Base-by-base conservation (phyloP, 169 alveolate species). In the Cryptosporidium bovis region DNA sequence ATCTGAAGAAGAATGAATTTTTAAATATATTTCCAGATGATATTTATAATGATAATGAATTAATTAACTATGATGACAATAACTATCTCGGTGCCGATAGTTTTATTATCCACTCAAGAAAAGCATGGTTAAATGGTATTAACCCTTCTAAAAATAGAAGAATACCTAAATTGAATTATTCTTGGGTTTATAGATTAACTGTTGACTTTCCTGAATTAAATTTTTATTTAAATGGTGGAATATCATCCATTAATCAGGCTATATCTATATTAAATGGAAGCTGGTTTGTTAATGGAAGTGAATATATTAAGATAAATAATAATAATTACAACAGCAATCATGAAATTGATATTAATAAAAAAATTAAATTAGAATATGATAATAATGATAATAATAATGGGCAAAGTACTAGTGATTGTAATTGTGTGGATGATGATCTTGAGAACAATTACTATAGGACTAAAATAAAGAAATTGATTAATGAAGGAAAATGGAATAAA, bases 91-190 rank as follows among this genome's bases (percentile, higher is more conserved):
- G 98, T 1, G 96, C 98, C 51, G 62, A 90, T 13, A 94, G 94
- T 83, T 97, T 96, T 93, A 95, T 97, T 20, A 95, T 97, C 15
- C 99, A 97, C 82, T 97, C 99, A 16, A 90, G 99, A 44, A 97
- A 97, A 91, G 98, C 99, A 20, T 82, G 82, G 71, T 84, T 92
- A 16, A 71, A 90, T 90, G 99, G 99, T 7, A 91, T 97, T 51
- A 94, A 93, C 51, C 98, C 99, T 10, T 93, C 93, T 65, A 93
- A 96, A 83, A 97, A 97, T 92, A 93, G 99, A 58, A 94, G 93
- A 1, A 83, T 96, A 15, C 99, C 99, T 1, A 97, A 97, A 31
- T 90, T 97, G 48, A 95, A 94, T 55, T 96, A 96, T 91, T 93
- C 91, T 18, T 94, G 97, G 94, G 99, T 96, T 50, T 95, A 90